These are phyloP conservation scores for Thozetella sp. DNA, from an alignment of 495 filamentous ascomycete species.

Conservation along the genomic window DNA sequence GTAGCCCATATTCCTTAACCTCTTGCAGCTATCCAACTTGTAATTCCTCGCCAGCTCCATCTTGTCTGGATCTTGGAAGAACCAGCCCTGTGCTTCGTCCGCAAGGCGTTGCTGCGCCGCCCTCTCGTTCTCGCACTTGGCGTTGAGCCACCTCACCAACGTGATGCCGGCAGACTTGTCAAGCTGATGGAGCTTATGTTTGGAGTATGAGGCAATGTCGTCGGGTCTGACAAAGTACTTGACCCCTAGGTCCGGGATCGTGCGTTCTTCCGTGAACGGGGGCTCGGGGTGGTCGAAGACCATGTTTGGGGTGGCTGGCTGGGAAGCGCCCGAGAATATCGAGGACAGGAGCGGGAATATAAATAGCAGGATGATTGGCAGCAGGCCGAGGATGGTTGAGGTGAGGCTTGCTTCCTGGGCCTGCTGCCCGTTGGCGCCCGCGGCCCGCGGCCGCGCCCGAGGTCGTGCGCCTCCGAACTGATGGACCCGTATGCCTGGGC, in stretches of 20 bases:
- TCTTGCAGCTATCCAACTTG: slow-evolving; percentile 37
- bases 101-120: slow-evolving; percentile 62
- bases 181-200: slow-evolving; percentile 67
- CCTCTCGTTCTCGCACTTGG: slow-evolving; percentile 74
- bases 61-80: slow-evolving; percentile 77
- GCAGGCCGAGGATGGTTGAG: slow-evolving; percentile 61
- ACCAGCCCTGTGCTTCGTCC: slow-evolving; percentile 87
- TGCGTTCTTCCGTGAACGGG: slow-evolving; percentile 73
- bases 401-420: slow-evolving; percentile 45
- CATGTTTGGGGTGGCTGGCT: slow-evolving; percentile 65
- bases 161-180: slow-evolving; percentile 76
- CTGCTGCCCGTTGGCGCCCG: slow-evolving; percentile 45
- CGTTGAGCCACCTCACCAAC: slow-evolving; percentile 64
- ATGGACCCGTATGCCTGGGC: slow-evolving; percentile 81
- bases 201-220: slow-evolving; percentile 70
- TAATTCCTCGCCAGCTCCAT: slow-evolving; percentile 53
- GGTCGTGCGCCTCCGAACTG: slow-evolving; percentile 77
- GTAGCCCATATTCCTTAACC: slow-evolving; percentile 26
- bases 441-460: slow-evolving; percentile 68
- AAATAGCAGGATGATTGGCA: slow-evolving; percentile 88
- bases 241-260: slow-evolving; percentile 68
- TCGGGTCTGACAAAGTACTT: slow-evolving; percentile 83
- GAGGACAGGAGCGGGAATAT: slow-evolving; percentile 83
- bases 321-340: slow-evolving; percentile 66
- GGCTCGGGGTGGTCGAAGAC: slow-evolving; percentile 67